phyloP scores from a whole-genome alignment of 192 early-diverging fungal species.

The Backusella morwellensis region DNA sequence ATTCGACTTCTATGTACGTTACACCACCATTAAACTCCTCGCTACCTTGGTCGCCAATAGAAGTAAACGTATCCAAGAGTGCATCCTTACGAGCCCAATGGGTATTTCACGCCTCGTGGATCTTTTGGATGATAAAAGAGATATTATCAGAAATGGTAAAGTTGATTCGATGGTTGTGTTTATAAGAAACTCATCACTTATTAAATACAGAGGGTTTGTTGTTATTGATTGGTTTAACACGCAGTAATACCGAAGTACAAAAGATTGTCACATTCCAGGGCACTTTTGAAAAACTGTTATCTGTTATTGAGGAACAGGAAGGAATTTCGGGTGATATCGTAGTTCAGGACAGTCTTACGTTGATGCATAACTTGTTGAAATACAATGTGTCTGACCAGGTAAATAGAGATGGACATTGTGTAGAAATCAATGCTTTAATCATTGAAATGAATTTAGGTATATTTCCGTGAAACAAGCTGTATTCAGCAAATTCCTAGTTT shows the following conservation, averaged over 20 bases:
- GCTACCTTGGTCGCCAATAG: constrained; percentile 66
- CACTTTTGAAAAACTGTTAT: constrained; percentile 91
- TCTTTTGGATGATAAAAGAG: constrained; percentile 87
- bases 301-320: constrained; percentile 87
- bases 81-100: constrained; percentile 82
- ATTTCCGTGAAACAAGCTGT: constrained; percentile 95
- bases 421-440: neutral
- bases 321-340: constrained; percentile 92
- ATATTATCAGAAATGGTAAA: constrained; percentile 93
- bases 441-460: constrained; percentile 54
- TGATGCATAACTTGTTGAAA: constrained; percentile 88
- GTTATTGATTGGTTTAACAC: constrained; percentile 88
- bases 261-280: constrained; percentile 99
- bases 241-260: constrained; percentile 93
- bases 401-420: neutral
- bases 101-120: constrained; percentile 89
- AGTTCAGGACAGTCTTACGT: constrained; percentile 93
- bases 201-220: constrained; percentile 77
- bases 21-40: constrained; percentile 85
- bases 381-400: constrained; percentile 99
- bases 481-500: constrained; percentile 86
- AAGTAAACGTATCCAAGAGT: constrained; percentile 70
- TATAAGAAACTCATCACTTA: neutral
- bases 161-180: neutral
- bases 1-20: constrained; percentile 94